Percentiles rank a stretch among this genome's conserved stretches.
These are phyloP conservation scores for Umbilicus rupestris DNA, from an alignment of 164 flowering plant genomes.

Conservation along the genomic window DNA sequence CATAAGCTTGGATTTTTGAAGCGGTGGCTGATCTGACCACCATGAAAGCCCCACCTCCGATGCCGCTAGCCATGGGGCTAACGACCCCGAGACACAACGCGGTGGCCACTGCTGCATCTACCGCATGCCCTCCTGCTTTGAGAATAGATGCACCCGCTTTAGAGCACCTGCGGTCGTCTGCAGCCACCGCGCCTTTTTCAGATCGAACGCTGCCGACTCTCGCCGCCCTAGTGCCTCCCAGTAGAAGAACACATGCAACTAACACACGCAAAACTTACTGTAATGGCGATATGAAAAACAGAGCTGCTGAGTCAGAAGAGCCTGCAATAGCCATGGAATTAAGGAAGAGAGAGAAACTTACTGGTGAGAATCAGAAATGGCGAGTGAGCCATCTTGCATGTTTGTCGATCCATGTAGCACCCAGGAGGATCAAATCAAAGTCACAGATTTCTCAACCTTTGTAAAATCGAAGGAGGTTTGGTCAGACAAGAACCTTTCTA, in stretches of 20 bases:
- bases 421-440: background rate
- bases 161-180: slow-evolving; percentile 79
- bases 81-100: slow-evolving; percentile 85
- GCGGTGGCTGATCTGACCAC: slow-evolving; percentile 45
- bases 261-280: background rate
- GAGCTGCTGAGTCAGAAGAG: too few species aligned
- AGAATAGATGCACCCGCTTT: slow-evolving; percentile 49
- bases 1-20: slow-evolving; percentile 42
- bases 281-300: background rate
- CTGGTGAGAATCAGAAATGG: background rate
- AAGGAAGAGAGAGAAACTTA: background rate
- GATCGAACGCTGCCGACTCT: slow-evolving; percentile 47
- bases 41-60: slow-evolving; percentile 95
- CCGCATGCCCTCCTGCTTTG: slow-evolving; percentile 63
- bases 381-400: background rate
- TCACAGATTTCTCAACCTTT: background rate
- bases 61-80: slow-evolving; percentile 69
- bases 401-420: background rate
- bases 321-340: too few species aligned
- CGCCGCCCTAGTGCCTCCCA: background rate
- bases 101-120: slow-evolving; percentile 87
- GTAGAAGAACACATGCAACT: too few species aligned
- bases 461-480: too few species aligned
- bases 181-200: slow-evolving; percentile 63
- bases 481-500: too few species aligned